Conservation (phyloP, 495 filamentous ascomycete species). For the Apiosordaria backusii region DNA sequence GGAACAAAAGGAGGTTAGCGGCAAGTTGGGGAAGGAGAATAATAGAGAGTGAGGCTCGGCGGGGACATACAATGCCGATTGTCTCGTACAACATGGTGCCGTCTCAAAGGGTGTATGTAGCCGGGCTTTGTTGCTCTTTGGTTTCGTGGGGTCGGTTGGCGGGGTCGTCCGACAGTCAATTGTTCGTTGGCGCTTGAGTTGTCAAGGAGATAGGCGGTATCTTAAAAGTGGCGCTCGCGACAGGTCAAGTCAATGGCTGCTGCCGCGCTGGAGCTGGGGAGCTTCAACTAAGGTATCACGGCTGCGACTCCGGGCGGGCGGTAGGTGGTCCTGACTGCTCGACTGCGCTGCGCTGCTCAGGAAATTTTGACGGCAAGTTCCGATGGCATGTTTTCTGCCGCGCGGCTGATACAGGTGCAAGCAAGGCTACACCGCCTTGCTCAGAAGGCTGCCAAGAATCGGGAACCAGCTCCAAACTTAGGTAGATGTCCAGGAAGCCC, state of each 20-base stretch:
- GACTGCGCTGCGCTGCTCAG: neutral
- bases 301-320: neutral
- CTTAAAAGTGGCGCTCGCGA: neutral
- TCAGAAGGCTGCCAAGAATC: neutral
- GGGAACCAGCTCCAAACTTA: too few relatives aligned
- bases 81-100: slow-evolving; percentile 90
- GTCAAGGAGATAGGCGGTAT: neutral
- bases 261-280: neutral
- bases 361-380: slow-evolving; percentile 4
- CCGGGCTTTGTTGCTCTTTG: slow-evolving; percentile 9
- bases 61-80: slow-evolving; percentile 78
- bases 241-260: neutral
- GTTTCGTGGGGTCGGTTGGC: neutral
- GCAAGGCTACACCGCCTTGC: neutral
- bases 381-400: neutral
- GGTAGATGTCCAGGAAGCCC: too few relatives aligned
- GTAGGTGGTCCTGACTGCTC: too few relatives aligned
- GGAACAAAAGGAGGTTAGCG: neutral
- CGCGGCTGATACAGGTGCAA: neutral
- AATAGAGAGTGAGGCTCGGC: neutral
- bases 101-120: neutral
- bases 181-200: neutral
- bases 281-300: neutral
- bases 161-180: neutral
- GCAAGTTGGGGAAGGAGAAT: neutral